Conservation (phyloP, 2,329 filamentous ascomycete species). For the Thielaviopsis ethacetica region DNA sequence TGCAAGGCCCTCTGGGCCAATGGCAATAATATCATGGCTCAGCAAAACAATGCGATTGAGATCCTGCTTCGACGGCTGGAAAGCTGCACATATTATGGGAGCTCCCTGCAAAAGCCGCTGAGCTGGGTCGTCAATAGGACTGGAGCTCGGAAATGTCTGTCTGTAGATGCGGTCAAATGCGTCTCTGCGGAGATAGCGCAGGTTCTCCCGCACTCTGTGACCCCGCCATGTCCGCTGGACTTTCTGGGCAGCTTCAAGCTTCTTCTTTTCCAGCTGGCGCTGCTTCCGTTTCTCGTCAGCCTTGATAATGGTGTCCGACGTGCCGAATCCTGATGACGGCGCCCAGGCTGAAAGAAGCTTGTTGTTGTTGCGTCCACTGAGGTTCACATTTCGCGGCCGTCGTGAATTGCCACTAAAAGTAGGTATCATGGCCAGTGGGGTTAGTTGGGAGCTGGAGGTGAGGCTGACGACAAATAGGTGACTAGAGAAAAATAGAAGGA, state of each 20-base stretch:
- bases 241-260: conserved; percentile 52
- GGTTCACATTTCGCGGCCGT: conserved; percentile 79
- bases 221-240: conserved; percentile 79
- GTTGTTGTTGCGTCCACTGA: conserved; percentile 70
- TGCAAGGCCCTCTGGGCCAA: neutral
- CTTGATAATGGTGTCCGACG: conserved; percentile 64
- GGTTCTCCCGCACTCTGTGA: conserved; percentile 41
- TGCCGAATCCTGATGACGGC: conserved; percentile 23
- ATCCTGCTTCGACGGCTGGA: conserved; percentile 25
- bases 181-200: conserved; percentile 40
- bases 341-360: conserved; percentile 29
- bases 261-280: conserved; percentile 66
- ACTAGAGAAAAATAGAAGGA: neutral
- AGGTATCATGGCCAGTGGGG: conserved; percentile 53
- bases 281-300: conserved; percentile 74
- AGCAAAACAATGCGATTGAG: neutral
- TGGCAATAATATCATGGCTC: neutral
- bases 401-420: conserved; percentile 81
- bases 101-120: conserved; percentile 26
- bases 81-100: conserved; percentile 33
- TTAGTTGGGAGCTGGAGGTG: neutral
- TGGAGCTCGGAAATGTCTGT: conserved; percentile 17
- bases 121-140: conserved; percentile 14
- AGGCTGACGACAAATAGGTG: neutral
- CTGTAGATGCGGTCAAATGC: conserved; percentile 46